These are phyloP conservation scores for Penicillium sp. DNA, from an alignment of 2,329 filamentous ascomycete species.

Conservation along the genomic window DNA sequence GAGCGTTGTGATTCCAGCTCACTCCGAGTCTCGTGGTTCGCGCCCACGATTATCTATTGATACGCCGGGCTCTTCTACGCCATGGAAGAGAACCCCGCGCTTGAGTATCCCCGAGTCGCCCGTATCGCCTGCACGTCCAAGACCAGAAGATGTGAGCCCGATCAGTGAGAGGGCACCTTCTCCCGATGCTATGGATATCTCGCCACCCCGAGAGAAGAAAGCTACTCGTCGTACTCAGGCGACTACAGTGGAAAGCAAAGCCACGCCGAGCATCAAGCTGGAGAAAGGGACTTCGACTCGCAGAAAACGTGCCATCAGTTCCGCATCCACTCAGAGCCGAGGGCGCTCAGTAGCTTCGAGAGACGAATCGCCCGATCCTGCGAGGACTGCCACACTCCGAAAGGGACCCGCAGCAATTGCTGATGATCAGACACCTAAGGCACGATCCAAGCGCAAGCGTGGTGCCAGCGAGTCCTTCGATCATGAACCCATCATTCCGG, in stretches of 20 bases:
- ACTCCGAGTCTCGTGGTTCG: constrained; percentile 32
- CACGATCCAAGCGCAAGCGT: constrained; percentile 48
- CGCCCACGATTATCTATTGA: constrained; percentile 43
- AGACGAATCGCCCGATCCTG: constrained; percentile 33
- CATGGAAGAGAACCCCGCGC: constrained; percentile 48
- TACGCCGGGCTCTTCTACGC: constrained; percentile 47
- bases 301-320: constrained; percentile 39
- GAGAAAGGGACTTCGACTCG: constrained; percentile 32
- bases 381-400: constrained; percentile 34
- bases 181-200: constrained; percentile 36
- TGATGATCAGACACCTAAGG: constrained; percentile 36
- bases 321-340: constrained; percentile 43
- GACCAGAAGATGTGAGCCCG: constrained; percentile 50
- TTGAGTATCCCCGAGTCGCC: constrained; percentile 42
- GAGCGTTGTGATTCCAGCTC: constrained; percentile 30
- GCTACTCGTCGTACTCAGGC: constrained; percentile 24
- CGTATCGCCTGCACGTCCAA: constrained; percentile 45
- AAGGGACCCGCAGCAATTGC: constrained; percentile 26
- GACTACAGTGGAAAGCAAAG: constrained; percentile 25
- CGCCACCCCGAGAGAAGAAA: constrained; percentile 33
- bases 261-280: constrained; percentile 26
- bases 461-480: constrained; percentile 40
- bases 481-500: constrained; percentile 32
- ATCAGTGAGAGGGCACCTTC: constrained; percentile 50
- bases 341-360: constrained; percentile 42